phyloP scores from a whole-genome alignment of 2,329 filamentous ascomycete species.

The Sphaceloma murrayae region DNA sequence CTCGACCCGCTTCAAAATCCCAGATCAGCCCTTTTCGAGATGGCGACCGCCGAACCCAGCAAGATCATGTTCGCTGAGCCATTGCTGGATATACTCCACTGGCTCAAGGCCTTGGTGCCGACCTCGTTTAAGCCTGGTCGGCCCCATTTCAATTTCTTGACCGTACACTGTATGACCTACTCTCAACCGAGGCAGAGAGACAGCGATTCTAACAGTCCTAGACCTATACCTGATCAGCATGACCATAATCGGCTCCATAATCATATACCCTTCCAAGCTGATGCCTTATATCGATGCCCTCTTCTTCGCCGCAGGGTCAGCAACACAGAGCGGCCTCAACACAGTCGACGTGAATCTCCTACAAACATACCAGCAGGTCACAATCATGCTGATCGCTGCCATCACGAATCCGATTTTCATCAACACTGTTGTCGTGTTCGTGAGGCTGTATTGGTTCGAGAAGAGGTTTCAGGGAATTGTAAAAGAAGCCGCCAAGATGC shows the following conservation, averaged over 20 bases:
- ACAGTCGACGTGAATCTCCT: conserved; percentile 49
- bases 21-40: conserved; percentile 4
- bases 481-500: conserved; percentile 56
- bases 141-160: conserved; percentile 72
- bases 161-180: conserved; percentile 58
- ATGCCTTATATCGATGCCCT: conserved; percentile 78
- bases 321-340: conserved; percentile 90
- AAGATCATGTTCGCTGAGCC: conserved; percentile 15
- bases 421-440: conserved; percentile 76
- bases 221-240: conserved; percentile 73
- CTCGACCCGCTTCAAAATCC: background rate
- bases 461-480: conserved; percentile 84
- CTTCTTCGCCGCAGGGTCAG: conserved; percentile 74
- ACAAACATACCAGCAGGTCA: conserved; percentile 44
- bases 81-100: conserved; percentile 4
- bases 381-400: conserved; percentile 62
- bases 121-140: conserved; percentile 26
- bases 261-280: conserved; percentile 58
- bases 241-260: conserved; percentile 62
- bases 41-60: background rate
- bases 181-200: background rate
- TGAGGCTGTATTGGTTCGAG: conserved; percentile 96
- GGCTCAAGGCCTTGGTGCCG: conserved; percentile 17
- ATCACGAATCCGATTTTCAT: conserved; percentile 75
- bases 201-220: conserved; percentile 26